Percentiles rank a stretch among this genome's conserved stretches.
phyloP scores from a whole-genome alignment of 2,329 filamentous ascomycete genomes.

The Chrysosporium keratinophilum region DNA sequence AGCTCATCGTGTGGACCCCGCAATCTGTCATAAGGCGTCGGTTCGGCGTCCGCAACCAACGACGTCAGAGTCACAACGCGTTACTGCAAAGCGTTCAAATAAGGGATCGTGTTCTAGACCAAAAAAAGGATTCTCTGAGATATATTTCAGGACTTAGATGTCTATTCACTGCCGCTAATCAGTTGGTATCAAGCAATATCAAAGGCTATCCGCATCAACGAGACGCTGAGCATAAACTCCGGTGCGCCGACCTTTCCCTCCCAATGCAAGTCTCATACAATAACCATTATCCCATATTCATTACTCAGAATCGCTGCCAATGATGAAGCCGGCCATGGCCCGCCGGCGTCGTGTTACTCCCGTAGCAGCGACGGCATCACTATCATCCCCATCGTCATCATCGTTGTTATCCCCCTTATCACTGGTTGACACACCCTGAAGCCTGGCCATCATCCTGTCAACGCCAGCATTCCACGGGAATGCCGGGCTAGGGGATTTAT shows the following conservation, averaged over 20 bases:
- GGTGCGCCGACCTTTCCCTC: slow-evolving; percentile 8
- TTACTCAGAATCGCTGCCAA: slow-evolving; percentile 38
- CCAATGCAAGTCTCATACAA: slow-evolving; percentile 2
- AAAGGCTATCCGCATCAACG: neutral
- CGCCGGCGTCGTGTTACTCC: slow-evolving; percentile 25
- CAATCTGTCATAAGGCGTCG: slow-evolving; percentile 8
- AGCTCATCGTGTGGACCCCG: neutral
- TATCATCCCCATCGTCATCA: slow-evolving; percentile 21
- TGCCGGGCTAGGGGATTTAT: slow-evolving; percentile 14
- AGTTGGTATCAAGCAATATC: neutral
- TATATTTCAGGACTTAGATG: neutral
- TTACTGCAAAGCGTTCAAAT: too few relatives aligned
- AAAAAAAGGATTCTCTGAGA: neutral
- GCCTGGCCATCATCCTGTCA: slow-evolving; percentile 7
- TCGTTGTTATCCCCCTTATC: neutral
- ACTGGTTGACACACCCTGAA: neutral
- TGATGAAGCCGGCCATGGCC: slow-evolving; percentile 32
- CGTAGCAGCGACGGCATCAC: slow-evolving; percentile 23
- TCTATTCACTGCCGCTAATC: too few relatives aligned
- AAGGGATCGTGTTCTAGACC: neutral
- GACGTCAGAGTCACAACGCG: neutral
- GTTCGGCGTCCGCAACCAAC: too few relatives aligned
- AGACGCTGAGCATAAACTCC: neutral
- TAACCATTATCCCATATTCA: slow-evolving; percentile 2
- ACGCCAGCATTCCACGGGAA: slow-evolving; percentile 8